Evolutionary conservation across 140 eudicot species (phyloP).

Genomic region (Stevia rebaudiana): DNA sequence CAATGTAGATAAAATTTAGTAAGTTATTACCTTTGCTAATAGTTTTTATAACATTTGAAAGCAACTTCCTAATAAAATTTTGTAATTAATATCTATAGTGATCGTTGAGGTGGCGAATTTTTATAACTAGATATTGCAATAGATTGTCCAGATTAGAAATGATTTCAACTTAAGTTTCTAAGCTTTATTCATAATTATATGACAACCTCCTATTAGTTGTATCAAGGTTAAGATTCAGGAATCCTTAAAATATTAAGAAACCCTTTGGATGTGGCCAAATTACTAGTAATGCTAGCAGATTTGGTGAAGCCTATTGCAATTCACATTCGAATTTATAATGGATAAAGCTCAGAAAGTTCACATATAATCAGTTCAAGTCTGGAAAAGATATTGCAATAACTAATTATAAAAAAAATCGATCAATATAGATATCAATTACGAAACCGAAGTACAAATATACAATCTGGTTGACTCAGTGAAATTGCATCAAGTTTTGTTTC

Average conservation of each 20-base stretch:
- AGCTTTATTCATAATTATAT: too few relatives aligned
- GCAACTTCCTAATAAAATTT: too few relatives aligned
- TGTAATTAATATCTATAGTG: too few relatives aligned
- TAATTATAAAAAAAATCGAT: background rate
- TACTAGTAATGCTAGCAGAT: background rate
- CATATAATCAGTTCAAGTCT: background rate
- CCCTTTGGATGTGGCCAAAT: background rate
- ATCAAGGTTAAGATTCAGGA: background rate
- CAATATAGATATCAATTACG: background rate
- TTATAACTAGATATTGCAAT: too few relatives aligned
- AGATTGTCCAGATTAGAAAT: too few relatives aligned
- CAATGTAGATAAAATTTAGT: background rate
- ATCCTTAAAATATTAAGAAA: background rate
- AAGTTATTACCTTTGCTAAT: background rate
- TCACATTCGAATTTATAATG: background rate
- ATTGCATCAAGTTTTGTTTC: background rate
- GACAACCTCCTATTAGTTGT: background rate
- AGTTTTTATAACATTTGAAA: background rate
- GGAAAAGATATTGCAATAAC: background rate
- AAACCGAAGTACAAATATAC: background rate
- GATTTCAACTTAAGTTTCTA: too few relatives aligned
- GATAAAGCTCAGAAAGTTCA: background rate
- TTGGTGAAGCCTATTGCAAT: background rate
- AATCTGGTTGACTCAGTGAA: background rate
- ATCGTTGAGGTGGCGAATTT: too few relatives aligned